Percentiles rank a stretch among this genome's conserved stretches.
Conservation (phyloP, 495 filamentous ascomycete genomes). For the Amorphotheca resinae region DNA sequence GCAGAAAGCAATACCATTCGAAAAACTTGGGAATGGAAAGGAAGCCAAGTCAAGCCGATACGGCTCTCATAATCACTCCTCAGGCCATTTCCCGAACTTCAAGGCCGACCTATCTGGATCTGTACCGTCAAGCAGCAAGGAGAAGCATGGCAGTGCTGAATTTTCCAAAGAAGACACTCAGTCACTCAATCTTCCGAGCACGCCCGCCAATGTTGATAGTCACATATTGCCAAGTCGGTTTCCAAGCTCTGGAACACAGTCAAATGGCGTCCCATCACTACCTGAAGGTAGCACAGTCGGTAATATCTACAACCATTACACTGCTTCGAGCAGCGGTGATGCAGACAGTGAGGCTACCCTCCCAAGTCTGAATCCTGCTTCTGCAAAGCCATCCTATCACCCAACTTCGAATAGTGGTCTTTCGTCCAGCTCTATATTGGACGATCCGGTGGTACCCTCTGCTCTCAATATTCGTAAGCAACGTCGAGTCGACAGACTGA, state of each 20-base stretch:
- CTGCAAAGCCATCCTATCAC: background rate
- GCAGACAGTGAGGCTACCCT: background rate
- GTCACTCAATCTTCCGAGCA: background rate
- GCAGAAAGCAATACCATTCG: no score
- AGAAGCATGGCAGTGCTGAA: background rate
- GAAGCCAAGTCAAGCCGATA: no score
- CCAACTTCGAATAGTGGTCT: background rate
- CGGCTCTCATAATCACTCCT: background rate
- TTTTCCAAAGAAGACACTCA: background rate
- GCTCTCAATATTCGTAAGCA: background rate
- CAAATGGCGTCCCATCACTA: background rate
- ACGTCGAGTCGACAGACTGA: background rate
- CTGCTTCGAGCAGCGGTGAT: background rate
- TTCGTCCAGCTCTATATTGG: background rate
- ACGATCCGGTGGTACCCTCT: background rate
- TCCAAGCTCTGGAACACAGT: background rate
- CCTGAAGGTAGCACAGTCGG: conserved; percentile 16
- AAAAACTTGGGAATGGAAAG: no score
- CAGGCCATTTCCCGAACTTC: background rate
- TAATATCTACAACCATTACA: conserved; percentile 14
- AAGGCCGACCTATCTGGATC: background rate
- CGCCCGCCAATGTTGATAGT: background rate
- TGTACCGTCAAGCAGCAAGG: background rate
- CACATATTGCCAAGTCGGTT: background rate
- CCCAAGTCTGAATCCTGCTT: background rate